Conservation (phyloP, 371 early-diverging fungal genomes). For the Mucor racemosus region DNA sequence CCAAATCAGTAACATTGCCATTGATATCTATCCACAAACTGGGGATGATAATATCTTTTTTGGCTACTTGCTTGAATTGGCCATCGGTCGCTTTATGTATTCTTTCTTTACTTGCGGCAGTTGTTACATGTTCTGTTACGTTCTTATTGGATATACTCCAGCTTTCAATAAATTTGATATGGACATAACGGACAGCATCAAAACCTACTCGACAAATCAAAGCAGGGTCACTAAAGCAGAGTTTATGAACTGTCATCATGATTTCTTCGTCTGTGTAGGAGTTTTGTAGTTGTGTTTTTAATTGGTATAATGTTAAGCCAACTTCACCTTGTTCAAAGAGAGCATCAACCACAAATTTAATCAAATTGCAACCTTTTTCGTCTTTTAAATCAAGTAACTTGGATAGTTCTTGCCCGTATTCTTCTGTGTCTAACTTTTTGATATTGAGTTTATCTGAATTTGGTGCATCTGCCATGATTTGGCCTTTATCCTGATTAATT, state of each 20-base stretch:
- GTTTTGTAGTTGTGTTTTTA: slow-evolving; percentile 6
- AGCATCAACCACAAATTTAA: slow-evolving; percentile 16
- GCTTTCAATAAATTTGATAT: slow-evolving; percentile 6
- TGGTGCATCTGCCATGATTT: background rate
- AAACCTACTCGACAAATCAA: slow-evolving; percentile 32
- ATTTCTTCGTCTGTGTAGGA: slow-evolving; percentile 21
- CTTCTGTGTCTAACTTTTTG: background rate
- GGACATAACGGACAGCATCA: slow-evolving; percentile 30
- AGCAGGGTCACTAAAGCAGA: slow-evolving; percentile 14
- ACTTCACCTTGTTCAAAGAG: slow-evolving; percentile 3
- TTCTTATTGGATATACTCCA: no score
- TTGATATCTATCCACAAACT: slow-evolving; percentile 38
- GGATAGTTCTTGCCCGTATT: background rate
- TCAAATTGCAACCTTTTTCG: background rate
- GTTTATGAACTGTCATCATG: slow-evolving; percentile 8
- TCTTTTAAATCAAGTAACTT: background rate
- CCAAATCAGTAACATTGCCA: slow-evolving; percentile 23
- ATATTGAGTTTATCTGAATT: background rate
- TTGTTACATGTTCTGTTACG: no score
- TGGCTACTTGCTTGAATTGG: background rate
- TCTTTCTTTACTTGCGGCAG: background rate
- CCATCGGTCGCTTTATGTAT: background rate
- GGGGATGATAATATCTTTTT: slow-evolving; percentile 24
- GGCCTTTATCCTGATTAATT: background rate
- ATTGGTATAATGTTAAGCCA: slow-evolving; percentile 24